Base-by-base conservation (phyloP, 2,329 filamentous ascomycete species). In the Paecilomyces dactylethromorphus region DNA sequence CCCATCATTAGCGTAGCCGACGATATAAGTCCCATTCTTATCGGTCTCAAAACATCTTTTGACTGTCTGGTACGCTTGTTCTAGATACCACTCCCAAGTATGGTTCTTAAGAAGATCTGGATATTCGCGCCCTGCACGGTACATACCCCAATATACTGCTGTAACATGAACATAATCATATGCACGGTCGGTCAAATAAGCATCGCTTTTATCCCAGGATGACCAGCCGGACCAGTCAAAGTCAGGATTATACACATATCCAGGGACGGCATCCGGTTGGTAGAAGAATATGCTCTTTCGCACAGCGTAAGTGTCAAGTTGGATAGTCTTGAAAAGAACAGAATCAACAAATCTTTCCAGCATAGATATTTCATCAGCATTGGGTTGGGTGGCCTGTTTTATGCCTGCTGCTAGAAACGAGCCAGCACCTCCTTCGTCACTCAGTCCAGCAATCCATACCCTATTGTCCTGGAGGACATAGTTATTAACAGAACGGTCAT, bases 111-210 rank as follows among this genome's bases (percentile, higher is more conserved):
- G 66, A 1, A 82, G 64, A 0, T 72, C 70, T 0, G 82, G 80
- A 58, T 82, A 80, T 3, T 76, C 76, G 26, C 82, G 70, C 0
- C 79, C 82, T 11, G 80, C 79, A 1, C 82, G 79, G 60, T 86
- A 86, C 52, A 86, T 65, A 0, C 81, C 74, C 83, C 83, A 87
- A 65, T 86, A 86, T 0, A 79, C 74, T 0, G 79, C 82, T 0
- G 79, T 72, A 0, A 83, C 79, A 61, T 86, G 83, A 2, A 86
- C 79, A 61, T 87, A 87, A 62, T 86, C 78, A 62, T 86, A 86
- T 0, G 83, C 82, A 2, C 84, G 75, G 21, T 80, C 76, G 0
- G 79, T 75, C 0, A 71, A 71, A 59, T 79, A 79, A 0, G 84
- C 76, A 0, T 73, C 69, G 0, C 71, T 64, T 57, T 76, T 73